Percentiles rank a stretch among this genome's conserved stretches.
phyloP scores from a whole-genome alignment of 2,329 filamentous ascomycete species.

The Phoma sp. region DNA sequence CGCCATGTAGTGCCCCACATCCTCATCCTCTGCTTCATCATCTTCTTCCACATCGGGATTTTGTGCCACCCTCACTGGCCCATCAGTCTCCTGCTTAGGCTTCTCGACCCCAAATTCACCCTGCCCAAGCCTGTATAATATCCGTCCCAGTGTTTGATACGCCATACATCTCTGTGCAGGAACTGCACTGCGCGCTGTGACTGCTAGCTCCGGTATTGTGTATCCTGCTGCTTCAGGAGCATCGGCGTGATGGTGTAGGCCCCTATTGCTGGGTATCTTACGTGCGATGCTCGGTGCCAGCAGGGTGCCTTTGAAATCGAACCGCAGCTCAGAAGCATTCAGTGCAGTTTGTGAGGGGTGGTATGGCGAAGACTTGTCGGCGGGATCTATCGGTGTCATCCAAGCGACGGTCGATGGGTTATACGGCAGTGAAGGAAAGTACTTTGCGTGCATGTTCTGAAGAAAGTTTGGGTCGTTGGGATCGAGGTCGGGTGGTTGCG shows the following conservation, averaged over 20 bases:
- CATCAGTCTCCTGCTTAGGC: slow-evolving; percentile 48
- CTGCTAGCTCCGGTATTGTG: slow-evolving; percentile 84
- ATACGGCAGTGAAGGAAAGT: slow-evolving; percentile 86
- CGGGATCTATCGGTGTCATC: slow-evolving; percentile 76
- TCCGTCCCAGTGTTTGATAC: slow-evolving; percentile 86
- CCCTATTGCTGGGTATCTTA: slow-evolving; percentile 76
- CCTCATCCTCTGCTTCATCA: slow-evolving; percentile 46
- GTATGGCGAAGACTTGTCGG: slow-evolving; percentile 76
- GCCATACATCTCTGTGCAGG: slow-evolving; percentile 89
- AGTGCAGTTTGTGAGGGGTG: slow-evolving; percentile 77
- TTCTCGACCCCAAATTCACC: slow-evolving; percentile 71
- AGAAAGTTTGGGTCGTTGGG: slow-evolving; percentile 85
- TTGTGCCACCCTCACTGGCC: slow-evolving; percentile 55
- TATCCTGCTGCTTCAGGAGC: slow-evolving; percentile 95
- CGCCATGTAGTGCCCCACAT: slow-evolving; percentile 57
- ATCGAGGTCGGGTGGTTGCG: slow-evolving; percentile 75
- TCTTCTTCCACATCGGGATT: slow-evolving; percentile 48
- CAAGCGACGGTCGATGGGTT: slow-evolving; percentile 86
- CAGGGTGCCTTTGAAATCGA: slow-evolving; percentile 83
- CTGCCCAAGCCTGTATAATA: slow-evolving; percentile 81
- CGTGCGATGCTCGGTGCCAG: slow-evolving; percentile 79
- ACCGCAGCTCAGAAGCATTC: slow-evolving; percentile 80
- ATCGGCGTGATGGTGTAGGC: slow-evolving; percentile 91
- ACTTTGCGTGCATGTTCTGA: slow-evolving; percentile 83
- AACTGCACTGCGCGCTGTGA: slow-evolving; percentile 80